Percentiles rank a stretch among this genome's conserved stretches.
phyloP scores from a whole-genome alignment of 116 monocot species.

The Phalaenopsis hybrid region DNA sequence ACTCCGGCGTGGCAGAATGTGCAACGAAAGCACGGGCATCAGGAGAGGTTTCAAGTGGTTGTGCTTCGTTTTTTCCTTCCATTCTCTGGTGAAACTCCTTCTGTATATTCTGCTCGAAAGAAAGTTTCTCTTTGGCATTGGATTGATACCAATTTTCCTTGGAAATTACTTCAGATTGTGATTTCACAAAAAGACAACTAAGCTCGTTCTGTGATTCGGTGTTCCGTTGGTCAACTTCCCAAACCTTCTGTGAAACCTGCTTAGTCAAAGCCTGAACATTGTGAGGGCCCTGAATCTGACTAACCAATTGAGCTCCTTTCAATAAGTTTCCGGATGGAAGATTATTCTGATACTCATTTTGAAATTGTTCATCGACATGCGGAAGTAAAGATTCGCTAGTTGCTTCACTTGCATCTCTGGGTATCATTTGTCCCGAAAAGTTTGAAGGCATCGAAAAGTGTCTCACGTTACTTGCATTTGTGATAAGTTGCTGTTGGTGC shows the following conservation, averaged over 20 bases:
- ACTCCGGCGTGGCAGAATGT: constrained; percentile 11
- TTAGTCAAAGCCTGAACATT: constrained; percentile 26
- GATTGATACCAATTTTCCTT: constrained; percentile 37
- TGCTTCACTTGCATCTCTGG: constrained; percentile 26
- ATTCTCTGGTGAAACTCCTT: constrained; percentile 47
- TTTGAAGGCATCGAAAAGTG: constrained; percentile 28
- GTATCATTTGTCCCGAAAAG: constrained; percentile 24
- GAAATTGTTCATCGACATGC: constrained; percentile 36
- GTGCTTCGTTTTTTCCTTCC: constrained; percentile 29
- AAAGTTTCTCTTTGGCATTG: constrained; percentile 19
- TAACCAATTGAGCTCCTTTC: constrained; percentile 26
- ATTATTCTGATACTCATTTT: constrained; percentile 32
- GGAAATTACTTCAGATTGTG: constrained; percentile 24
- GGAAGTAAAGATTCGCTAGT: constrained; percentile 24
- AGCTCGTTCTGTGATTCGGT: constrained; percentile 31
- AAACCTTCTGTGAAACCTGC: constrained; percentile 26
- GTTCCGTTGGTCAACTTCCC: constrained; percentile 17
- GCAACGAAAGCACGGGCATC: constrained; percentile 15
- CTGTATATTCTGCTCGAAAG: constrained; percentile 31
- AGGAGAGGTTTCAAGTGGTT: constrained; percentile 13
- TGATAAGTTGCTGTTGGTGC: constrained; percentile 23
- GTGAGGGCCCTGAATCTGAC: constrained; percentile 37
- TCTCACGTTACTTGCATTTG: constrained; percentile 21
- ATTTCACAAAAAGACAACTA: constrained; percentile 24
- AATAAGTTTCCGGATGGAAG: constrained; percentile 14